Evolutionary conservation across 352 stramenopile species (phyloP).

Genomic region (Pythium dissotocum): DNA sequence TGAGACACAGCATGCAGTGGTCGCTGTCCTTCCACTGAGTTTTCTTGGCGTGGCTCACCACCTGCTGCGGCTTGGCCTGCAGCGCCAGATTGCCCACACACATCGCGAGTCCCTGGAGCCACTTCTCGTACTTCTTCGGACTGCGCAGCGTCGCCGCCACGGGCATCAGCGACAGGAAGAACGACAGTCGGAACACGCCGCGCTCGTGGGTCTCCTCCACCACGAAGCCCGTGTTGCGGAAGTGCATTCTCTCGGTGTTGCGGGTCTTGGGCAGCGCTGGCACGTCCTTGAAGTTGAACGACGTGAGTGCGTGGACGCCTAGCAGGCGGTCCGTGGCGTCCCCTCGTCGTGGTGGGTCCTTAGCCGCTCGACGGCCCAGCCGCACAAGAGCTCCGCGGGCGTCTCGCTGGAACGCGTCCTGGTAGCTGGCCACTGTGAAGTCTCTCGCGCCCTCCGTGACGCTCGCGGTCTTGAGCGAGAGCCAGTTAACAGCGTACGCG

Average conservation of each 20-base stretch:
- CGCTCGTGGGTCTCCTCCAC: conserved; percentile 50
- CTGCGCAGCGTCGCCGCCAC: conserved; percentile 44
- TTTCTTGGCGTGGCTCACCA: conserved; percentile 36
- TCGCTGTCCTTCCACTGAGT: conserved; percentile 63
- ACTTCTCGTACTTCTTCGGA: conserved; percentile 56
- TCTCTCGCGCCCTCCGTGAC: conserved; percentile 49
- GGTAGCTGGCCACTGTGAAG: conserved; percentile 73
- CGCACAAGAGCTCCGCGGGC: conserved; percentile 23
- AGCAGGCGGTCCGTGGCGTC: conserved; percentile 32
- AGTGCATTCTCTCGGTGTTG: conserved; percentile 51
- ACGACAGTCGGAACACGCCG: conserved; percentile 44
- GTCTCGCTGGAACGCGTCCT: conserved; percentile 58
- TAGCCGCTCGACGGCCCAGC: conserved; percentile 13
- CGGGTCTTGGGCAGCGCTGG: conserved; percentile 46
- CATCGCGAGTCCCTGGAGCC: conserved; percentile 47
- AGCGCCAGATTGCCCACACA: conserved; percentile 38
- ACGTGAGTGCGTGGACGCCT: conserved; percentile 56
- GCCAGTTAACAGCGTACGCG: conserved; percentile 68
- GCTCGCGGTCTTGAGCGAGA: conserved; percentile 47
- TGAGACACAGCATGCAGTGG: conserved; percentile 59
- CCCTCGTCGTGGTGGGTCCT: conserved; percentile 1
- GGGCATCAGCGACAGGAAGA: conserved; percentile 63
- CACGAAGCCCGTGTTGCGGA: conserved; percentile 67
- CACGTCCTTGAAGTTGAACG: conserved; percentile 69
- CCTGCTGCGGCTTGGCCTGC: conserved; percentile 28